phyloP scores from a whole-genome alignment of 2,329 filamentous ascomycete species.

The Neofusicoccum cordaticola region DNA sequence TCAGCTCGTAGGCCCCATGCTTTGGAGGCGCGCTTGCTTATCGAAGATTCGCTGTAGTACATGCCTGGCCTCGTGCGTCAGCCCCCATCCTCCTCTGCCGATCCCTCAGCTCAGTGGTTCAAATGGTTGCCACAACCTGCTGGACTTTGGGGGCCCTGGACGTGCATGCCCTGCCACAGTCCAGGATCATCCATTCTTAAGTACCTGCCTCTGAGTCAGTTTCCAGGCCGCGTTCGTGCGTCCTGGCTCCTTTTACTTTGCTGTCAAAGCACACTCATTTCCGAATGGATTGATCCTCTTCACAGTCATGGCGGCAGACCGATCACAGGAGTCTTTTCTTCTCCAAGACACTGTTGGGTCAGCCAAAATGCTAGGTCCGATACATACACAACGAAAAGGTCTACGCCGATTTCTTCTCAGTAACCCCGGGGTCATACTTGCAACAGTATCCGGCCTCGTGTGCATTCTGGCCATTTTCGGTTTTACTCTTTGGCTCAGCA shows the following conservation, averaged over 20 bases:
- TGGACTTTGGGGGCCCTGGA: too few species aligned
- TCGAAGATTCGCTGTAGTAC: neutral
- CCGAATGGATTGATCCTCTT: neutral
- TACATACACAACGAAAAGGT: neutral
- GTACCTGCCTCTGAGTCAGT: neutral
- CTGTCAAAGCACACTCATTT: too few species aligned
- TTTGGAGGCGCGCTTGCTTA: neutral
- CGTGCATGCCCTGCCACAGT: neutral
- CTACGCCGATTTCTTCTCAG: neutral
- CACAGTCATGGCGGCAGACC: neutral
- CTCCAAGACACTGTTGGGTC: neutral
- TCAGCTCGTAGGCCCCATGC: too few species aligned
- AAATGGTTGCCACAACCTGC: too few species aligned
- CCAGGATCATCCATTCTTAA: neutral
- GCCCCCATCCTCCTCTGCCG: neutral
- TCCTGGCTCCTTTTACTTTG: too few species aligned
- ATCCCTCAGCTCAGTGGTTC: neutral
- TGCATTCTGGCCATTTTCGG: neutral
- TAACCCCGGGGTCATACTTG: neutral
- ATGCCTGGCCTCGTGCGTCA: neutral
- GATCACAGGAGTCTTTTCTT: neutral
- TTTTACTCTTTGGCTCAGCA: slow-evolving; percentile 27
- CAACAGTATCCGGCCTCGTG: neutral
- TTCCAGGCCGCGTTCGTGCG: too few species aligned
- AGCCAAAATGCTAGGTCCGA: neutral